Percentiles rank a stretch among this genome's conserved stretches.
These are phyloP conservation scores for Cenchrus purpureus DNA, from an alignment of 176 grass and related monocot species.

Conservation along the genomic window DNA sequence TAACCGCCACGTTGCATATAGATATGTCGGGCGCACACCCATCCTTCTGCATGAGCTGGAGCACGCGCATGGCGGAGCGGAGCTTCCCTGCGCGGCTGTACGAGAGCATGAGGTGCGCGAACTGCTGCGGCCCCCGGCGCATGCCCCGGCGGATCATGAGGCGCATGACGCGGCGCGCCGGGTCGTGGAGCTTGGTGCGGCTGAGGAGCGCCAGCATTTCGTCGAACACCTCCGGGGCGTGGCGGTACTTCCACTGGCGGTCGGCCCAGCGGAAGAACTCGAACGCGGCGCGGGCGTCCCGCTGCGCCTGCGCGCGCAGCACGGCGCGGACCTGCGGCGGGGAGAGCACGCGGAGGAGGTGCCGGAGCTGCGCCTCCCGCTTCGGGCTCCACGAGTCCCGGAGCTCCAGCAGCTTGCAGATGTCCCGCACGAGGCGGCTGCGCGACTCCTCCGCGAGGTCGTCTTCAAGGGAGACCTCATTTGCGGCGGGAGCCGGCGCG, in stretches of 20 bases:
- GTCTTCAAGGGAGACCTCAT: background rate
- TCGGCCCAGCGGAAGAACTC: conserved; percentile 87
- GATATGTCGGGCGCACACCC: conserved; percentile 66
- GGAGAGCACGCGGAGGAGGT: conserved; percentile 64
- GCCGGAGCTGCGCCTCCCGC: conserved; percentile 72
- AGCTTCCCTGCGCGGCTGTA: conserved; percentile 87
- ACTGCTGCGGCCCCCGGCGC: conserved; percentile 46
- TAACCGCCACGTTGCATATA: conserved; percentile 71
- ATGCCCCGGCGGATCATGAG: conserved; percentile 79
- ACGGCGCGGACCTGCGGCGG: conserved; percentile 67
- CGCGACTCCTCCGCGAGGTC: conserved; percentile 58
- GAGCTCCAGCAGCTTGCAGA: conserved; percentile 65
- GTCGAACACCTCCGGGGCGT: conserved; percentile 79
- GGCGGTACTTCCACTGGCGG: conserved; percentile 85
- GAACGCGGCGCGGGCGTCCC: conserved; percentile 64
- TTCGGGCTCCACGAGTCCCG: conserved; percentile 72
- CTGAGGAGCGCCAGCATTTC: conserved; percentile 80
- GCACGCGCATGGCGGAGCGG: conserved; percentile 29
- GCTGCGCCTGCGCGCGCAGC: conserved; percentile 62
- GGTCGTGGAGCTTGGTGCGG: conserved; percentile 77
- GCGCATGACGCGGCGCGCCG: conserved; percentile 71
- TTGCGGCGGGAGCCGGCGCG: background rate
- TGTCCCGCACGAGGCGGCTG: conserved; percentile 69
- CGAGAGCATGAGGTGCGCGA: conserved; percentile 77
- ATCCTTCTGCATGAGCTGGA: conserved; percentile 73